Evolutionary conservation across 352 stramenopile species (phyloP).

Genomic region (Thraustotheca clavata): DNA sequence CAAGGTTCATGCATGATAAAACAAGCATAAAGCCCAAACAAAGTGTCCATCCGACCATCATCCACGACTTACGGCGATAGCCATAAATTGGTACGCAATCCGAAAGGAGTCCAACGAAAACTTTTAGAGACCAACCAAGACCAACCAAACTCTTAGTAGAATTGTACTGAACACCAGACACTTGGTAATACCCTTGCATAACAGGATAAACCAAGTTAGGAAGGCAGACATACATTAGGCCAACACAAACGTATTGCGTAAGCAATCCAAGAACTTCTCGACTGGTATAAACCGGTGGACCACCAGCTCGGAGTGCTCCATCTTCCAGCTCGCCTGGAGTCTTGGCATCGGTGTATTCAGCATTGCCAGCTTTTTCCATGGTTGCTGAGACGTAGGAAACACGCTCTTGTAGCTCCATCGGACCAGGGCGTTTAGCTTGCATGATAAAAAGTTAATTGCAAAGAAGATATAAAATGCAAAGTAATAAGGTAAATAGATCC

Average conservation of each 20-base stretch:
- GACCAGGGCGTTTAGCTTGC: neutral
- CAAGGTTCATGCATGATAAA: conserved; percentile 34
- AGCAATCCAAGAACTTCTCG: conserved; percentile 30
- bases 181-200: conserved; percentile 42
- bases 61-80: conserved; percentile 39
- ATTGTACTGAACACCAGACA: conserved; percentile 32
- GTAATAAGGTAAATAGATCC: too few species aligned
- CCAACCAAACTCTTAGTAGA: conserved; percentile 32
- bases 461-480: neutral
- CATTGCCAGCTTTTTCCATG: neutral
- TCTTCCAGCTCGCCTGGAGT: conserved; percentile 25
- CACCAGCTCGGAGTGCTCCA: conserved; percentile 35
- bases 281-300: conserved; percentile 29
- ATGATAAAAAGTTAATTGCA: neutral
- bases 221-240: conserved; percentile 36
- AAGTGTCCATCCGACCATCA: conserved; percentile 38
- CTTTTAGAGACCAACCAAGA: conserved; percentile 43
- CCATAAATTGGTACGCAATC: conserved; percentile 41
- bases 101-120: conserved; percentile 42
- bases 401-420: conserved; percentile 5
- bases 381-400: conserved; percentile 11
- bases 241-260: conserved; percentile 42
- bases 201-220: conserved; percentile 44
- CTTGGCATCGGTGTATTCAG: neutral
- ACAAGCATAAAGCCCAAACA: conserved; percentile 41